Conservation (phyloP, 192 early-diverging fungal genomes). For the Rhizophagus sp. region DNA sequence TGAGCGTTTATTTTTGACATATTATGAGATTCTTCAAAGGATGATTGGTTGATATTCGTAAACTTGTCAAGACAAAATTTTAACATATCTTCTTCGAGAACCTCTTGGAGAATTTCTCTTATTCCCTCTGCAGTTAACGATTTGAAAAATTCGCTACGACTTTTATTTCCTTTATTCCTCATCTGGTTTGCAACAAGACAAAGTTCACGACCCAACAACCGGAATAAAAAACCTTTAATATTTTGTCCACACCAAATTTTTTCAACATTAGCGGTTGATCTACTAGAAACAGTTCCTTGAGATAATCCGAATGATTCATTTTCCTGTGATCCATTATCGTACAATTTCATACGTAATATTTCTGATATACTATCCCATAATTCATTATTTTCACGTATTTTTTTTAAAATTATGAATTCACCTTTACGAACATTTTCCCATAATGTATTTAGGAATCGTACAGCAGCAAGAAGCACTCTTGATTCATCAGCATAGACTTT, state of each 20-base stretch:
- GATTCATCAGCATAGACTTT: constrained; percentile 35
- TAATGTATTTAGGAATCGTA: constrained; percentile 49
- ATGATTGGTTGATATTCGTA: constrained; percentile 12
- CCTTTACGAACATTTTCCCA: constrained; percentile 50
- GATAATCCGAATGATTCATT: background rate
- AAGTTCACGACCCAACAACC: constrained; percentile 10
- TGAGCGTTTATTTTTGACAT: constrained; percentile 36
- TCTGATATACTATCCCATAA: constrained; percentile 47
- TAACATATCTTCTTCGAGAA: constrained; percentile 4
- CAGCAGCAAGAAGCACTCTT: constrained; percentile 42
- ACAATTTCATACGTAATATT: constrained; percentile 33
- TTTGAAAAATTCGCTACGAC: background rate
- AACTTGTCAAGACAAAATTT: constrained; percentile 16
- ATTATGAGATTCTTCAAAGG: constrained; percentile 32
- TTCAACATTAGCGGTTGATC: background rate
- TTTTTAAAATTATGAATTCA: constrained; percentile 36
- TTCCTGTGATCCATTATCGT: background rate
- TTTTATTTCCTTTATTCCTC: background rate
- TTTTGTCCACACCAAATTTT: background rate
- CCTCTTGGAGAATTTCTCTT: constrained; percentile 2
- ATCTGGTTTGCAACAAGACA: background rate
- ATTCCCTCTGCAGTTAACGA: background rate
- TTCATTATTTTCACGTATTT: constrained; percentile 38
- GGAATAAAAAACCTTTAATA: constrained; percentile 14
- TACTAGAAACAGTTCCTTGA: constrained; percentile 1